These are phyloP conservation scores for Penicillium sp. DNA, from an alignment of 2,329 filamentous ascomycete genomes.

Conservation along the genomic window DNA sequence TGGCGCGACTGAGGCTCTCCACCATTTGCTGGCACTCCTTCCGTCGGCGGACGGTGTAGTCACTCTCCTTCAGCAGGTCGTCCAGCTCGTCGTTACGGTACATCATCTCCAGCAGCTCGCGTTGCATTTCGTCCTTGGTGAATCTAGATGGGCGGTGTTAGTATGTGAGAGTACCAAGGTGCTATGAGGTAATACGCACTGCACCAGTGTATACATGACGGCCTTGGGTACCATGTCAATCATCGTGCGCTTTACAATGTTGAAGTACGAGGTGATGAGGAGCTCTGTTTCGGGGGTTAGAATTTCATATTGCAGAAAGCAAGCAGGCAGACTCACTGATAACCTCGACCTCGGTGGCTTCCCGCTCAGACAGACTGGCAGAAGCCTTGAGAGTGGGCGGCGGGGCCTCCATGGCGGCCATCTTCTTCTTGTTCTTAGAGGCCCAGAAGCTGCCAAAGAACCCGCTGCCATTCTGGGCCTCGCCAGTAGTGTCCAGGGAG, in stretches of 20 bases:
- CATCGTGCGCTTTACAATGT: slow-evolving; percentile 97
- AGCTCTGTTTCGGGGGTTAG: slow-evolving; percentile 59
- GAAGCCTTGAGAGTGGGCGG: slow-evolving; percentile 91
- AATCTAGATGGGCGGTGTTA: slow-evolving; percentile 51
- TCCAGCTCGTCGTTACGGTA: slow-evolving; percentile 88
- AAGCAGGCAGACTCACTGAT: slow-evolving; percentile 65
- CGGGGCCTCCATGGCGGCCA: slow-evolving; percentile 97
- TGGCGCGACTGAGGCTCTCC: slow-evolving; percentile 81
- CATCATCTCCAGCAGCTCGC: slow-evolving; percentile 94
- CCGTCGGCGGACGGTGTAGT: slow-evolving; percentile 88
- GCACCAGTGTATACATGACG: slow-evolving; percentile 94
- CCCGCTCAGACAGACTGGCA: slow-evolving; percentile 86
- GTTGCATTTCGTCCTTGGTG: slow-evolving; percentile 98
- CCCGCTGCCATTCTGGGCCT: slow-evolving; percentile 58
- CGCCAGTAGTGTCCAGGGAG: slow-evolving; percentile 57
- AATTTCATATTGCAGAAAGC: background rate
- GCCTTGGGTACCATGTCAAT: slow-evolving; percentile 99
- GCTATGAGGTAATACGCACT: slow-evolving; percentile 56
- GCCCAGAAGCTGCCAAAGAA: slow-evolving; percentile 99
- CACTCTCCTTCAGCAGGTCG: slow-evolving; percentile 93
- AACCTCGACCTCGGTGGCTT: slow-evolving; percentile 93
- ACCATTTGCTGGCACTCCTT: slow-evolving; percentile 99
- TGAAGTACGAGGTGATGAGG: slow-evolving; percentile 93
- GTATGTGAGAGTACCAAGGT: background rate
- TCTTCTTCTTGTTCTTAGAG: slow-evolving; percentile 99